A percentile compares a stretch with the other conserved stretches of the same genome.
These are phyloP conservation scores for Paecilomyces sp. DNA, from an alignment of 2,329 filamentous ascomycete species.

Conservation along the genomic window DNA sequence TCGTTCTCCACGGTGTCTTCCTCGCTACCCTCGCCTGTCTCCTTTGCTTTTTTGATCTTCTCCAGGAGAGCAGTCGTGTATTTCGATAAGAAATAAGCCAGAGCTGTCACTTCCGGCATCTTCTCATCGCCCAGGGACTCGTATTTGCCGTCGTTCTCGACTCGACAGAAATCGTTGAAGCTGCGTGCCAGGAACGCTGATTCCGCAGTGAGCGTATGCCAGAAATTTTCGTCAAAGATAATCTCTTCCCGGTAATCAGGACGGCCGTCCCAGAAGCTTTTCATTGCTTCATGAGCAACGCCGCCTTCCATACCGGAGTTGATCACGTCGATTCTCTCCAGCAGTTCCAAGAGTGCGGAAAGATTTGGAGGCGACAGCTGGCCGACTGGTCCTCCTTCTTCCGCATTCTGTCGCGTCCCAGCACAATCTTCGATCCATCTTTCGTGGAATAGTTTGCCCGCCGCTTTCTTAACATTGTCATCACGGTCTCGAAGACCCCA, in stretches of 20 bases:
- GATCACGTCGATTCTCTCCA: constrained; percentile 89
- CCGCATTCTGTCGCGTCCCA: constrained; percentile 53
- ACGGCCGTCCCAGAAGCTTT: constrained; percentile 88
- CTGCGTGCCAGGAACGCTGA: constrained; percentile 84
- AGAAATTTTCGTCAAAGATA: constrained; percentile 39
- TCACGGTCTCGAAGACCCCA: constrained; percentile 95
- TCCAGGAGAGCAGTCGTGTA: constrained; percentile 56
- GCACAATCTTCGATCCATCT: constrained; percentile 98
- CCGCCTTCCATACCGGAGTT: constrained; percentile 86
- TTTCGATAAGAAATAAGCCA: constrained; percentile 78
- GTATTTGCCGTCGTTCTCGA: constrained; percentile 65
- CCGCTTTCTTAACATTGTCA: constrained; percentile 86
- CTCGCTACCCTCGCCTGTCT: constrained; percentile 58
- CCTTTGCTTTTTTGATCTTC: constrained; percentile 28
- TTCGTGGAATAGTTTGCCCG: constrained; percentile 82
- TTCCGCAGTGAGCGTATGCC: constrained; percentile 57
- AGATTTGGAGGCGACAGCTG: constrained; percentile 59
- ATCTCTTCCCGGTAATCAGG: constrained; percentile 49
- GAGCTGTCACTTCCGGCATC: constrained; percentile 85
- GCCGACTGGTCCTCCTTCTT: constrained; percentile 39
- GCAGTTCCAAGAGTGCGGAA: constrained; percentile 78
- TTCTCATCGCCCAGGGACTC: constrained; percentile 80
- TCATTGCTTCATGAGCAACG: constrained; percentile 89
- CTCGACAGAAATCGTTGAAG: constrained; percentile 88
- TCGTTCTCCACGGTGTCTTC: constrained; percentile 85